Conservation (phyloP, 1,284 basidiomycete species). For the Cryptococcus sp. region DNA sequence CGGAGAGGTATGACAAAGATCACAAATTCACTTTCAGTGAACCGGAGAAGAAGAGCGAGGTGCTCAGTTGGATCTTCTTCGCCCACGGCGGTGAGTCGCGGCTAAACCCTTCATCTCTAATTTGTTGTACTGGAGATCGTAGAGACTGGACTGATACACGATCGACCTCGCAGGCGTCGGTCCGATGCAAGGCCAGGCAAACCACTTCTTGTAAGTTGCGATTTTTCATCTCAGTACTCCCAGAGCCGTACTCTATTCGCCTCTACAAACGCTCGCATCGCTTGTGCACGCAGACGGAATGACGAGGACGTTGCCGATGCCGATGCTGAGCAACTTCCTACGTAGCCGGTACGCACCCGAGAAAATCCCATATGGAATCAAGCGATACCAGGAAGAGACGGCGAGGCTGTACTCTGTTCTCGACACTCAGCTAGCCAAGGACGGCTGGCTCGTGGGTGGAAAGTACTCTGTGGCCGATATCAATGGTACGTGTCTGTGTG, state of each 20-base stretch:
- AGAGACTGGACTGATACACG: not conserved
- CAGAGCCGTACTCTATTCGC: not conserved
- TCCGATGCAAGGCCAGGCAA: conserved; percentile 61
- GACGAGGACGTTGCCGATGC: not conserved
- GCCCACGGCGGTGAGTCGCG: conserved; percentile 50
- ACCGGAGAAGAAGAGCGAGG: conserved; percentile 58
- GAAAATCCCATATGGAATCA: conserved; percentile 54
- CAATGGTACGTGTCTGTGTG: conserved; percentile 33
- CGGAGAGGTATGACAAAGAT: conserved; percentile 60
- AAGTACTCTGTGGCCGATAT: conserved; percentile 64
- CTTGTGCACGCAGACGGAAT: not conserved
- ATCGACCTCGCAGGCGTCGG: conserved; percentile 28
- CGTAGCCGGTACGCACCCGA: conserved; percentile 49
- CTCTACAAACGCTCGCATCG: not conserved
- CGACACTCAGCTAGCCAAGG: conserved; percentile 62
- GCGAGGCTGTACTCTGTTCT: conserved; percentile 75
- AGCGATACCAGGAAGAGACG: conserved; percentile 74
- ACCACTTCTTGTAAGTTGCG: conserved; percentile 52
- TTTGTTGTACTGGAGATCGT: not conserved
- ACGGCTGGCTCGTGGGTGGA: conserved; percentile 66
- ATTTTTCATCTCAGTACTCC: no score
- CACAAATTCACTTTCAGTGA: conserved; percentile 61
- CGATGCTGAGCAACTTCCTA: not conserved
- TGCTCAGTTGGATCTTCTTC: conserved; percentile 79
- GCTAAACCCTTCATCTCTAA: not conserved